phyloP scores from a whole-genome alignment of 345 rosid genomes.

The Psidium guajava region DNA sequence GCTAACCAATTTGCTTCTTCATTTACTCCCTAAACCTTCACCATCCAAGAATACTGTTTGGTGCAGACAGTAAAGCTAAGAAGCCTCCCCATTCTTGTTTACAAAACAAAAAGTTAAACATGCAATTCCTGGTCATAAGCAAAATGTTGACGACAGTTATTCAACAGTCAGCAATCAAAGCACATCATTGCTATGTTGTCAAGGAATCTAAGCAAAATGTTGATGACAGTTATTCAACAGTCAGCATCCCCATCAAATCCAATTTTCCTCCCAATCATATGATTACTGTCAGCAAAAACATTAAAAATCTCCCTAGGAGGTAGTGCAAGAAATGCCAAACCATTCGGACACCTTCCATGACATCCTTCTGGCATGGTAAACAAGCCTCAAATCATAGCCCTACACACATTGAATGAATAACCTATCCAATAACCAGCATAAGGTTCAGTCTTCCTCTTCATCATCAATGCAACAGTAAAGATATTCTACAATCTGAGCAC shows the following conservation, averaged over 20 bases:
- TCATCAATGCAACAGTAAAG: neutral
- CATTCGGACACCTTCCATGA: neutral
- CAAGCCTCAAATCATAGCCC: neutral
- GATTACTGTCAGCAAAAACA: neutral
- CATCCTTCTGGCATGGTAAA: neutral
- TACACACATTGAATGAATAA: neutral
- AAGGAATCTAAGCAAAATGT: neutral
- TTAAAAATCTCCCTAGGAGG: neutral
- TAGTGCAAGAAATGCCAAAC: neutral
- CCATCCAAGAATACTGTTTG: neutral
- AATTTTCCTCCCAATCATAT: neutral
- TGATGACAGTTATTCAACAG: neutral
- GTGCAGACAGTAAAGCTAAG: neutral
- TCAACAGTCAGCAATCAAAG: neutral
- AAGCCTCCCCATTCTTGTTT: neutral
- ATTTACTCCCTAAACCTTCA: neutral
- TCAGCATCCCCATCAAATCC: neutral
- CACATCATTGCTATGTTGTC: neutral
- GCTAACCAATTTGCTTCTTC: neutral
- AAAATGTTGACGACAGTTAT: too few species aligned
- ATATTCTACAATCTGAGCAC: neutral
- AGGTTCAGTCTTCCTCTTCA: neutral
- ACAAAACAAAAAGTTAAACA: neutral
- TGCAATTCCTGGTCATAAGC: neutral
- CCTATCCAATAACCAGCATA: neutral